phyloP scores from a whole-genome alignment of 805 yeast species.

The Cyberlindnera mississippiensis region DNA sequence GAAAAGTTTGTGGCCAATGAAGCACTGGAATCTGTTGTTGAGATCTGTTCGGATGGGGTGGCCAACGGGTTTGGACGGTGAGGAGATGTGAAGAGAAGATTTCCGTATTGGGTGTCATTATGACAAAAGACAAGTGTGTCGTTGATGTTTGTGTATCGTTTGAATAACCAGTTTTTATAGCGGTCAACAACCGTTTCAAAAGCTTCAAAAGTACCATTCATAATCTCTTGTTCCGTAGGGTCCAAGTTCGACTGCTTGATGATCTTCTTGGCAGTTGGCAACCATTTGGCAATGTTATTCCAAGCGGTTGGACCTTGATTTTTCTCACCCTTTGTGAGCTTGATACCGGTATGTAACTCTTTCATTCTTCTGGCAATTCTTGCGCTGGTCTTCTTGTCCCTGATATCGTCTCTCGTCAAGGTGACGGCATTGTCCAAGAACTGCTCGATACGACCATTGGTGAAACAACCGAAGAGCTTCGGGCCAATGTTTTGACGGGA shows the following conservation, averaged over 20 bases:
- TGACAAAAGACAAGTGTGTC: conserved; percentile 77
- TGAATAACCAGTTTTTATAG: conserved; percentile 63
- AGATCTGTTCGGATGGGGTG: background rate
- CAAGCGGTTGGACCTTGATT: conserved; percentile 64
- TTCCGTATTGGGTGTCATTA: conserved; percentile 96
- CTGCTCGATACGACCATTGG: conserved; percentile 93
- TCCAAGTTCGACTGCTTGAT: conserved; percentile 35
- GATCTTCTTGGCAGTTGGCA: conserved; percentile 41
- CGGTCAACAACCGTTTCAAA: conserved; percentile 45
- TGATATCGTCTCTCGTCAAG: conserved; percentile 65
- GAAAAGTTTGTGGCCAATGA: conserved; percentile 14
- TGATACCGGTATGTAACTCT: conserved; percentile 81
- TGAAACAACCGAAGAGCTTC: conserved; percentile 78
- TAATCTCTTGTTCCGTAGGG: conserved; percentile 34
- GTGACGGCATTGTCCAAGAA: conserved; percentile 81
- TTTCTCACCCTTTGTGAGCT: conserved; percentile 54
- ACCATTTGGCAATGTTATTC: conserved; percentile 72
- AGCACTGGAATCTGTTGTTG: conserved; percentile 1
- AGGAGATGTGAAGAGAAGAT: conserved; percentile 54
- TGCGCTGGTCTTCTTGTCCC: conserved; percentile 70
- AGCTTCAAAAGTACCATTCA: conserved; percentile 43
- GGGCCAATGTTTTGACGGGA: conserved; percentile 85
- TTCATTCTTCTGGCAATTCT: conserved; percentile 96
- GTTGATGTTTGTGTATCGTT: conserved; percentile 42
- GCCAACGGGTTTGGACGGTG: conserved; percentile 39